A percentile compares a stretch with the other conserved stretches of the same genome.
Conservation (phyloP, 495 filamentous ascomycete species). For the Penicillium paxilli region DNA sequence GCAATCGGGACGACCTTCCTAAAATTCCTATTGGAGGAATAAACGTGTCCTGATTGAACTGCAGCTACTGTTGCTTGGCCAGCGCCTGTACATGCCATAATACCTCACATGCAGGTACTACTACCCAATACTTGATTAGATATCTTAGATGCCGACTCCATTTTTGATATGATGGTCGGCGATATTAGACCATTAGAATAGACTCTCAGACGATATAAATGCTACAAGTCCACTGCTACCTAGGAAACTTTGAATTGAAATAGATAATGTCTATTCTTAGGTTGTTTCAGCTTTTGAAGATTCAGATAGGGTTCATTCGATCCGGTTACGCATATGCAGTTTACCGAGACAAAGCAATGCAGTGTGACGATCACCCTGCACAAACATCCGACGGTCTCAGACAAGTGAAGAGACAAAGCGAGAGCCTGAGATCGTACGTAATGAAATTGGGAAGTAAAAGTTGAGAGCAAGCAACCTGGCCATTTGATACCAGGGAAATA, state of each 20-base stretch:
- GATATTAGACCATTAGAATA: too few relatives aligned
- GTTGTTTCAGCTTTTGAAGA: too few relatives aligned
- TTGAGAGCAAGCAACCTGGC: neutral
- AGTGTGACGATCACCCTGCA: neutral
- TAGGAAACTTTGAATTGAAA: too few relatives aligned
- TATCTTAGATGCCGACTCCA: neutral
- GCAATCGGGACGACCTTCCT: slow-evolving; percentile 68
- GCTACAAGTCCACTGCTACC: neutral
- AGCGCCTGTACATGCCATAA: neutral
- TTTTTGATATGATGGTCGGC: neutral
- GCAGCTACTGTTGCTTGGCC: neutral
- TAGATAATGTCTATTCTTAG: too few relatives aligned
- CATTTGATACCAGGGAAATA: neutral
- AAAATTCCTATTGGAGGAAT: slow-evolving; percentile 66
- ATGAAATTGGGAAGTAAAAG: neutral
- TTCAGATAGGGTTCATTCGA: neutral
- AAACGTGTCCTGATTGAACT: neutral
- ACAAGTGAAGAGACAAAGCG: neutral
- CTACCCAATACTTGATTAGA: neutral
- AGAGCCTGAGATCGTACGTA: neutral
- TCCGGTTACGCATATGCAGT: neutral
- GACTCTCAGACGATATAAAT: neutral
- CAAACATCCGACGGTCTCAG: neutral
- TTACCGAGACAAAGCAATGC: neutral
- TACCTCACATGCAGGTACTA: too few relatives aligned